Percentiles rank a stretch among this genome's conserved stretches.
Conservation (phyloP, 1,284 basidiomycete genomes). For the Gomphus bonarii region DNA sequence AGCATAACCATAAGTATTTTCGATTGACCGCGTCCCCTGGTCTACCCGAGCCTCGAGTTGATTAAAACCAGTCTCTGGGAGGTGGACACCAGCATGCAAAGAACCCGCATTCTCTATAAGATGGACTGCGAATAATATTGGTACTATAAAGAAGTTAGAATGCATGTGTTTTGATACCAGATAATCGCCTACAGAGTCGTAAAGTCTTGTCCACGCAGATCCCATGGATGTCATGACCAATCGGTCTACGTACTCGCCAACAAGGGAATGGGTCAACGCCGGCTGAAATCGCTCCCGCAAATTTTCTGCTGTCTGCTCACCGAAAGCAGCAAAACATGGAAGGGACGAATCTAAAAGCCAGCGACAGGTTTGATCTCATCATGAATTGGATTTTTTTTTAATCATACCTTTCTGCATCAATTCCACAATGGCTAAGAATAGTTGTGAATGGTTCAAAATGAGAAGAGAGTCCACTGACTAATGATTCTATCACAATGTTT, state of each 20-base stretch:
- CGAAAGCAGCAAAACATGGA: slow-evolving; percentile 87
- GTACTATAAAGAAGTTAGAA: slow-evolving; percentile 31
- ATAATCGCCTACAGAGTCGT: slow-evolving; percentile 65
- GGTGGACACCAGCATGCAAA: not conserved
- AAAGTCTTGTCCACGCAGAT: slow-evolving; percentile 87
- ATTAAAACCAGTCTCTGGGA: not conserved
- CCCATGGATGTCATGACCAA: slow-evolving; percentile 82
- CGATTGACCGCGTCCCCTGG: not conserved
- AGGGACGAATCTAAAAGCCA: slow-evolving; percentile 67
- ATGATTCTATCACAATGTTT: slow-evolving; percentile 97
- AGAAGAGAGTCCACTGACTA: slow-evolving; percentile 45
- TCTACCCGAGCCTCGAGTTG: not conserved
- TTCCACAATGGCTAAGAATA: slow-evolving; percentile 71
- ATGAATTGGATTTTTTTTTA: not conserved
- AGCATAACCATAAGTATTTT: not conserved
- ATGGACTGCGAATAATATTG: slow-evolving; percentile 54
- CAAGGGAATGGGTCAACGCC: slow-evolving; percentile 75
- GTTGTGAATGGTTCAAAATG: slow-evolving; percentile 10
- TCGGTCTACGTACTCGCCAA: slow-evolving; percentile 82
- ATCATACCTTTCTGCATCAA: slow-evolving; percentile 83
- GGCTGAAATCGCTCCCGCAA: slow-evolving; percentile 93
- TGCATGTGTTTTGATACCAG: not conserved
- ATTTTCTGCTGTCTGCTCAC: slow-evolving; percentile 81
- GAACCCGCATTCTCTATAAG: slow-evolving; percentile 2
- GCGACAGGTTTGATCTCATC: not conserved